Percentiles rank a stretch among this genome's conserved stretches.
Evolutionary conservation across 768 basidiomycete genomes (phyloP).

Genomic region (Candolleomyces efflorescens): DNA sequence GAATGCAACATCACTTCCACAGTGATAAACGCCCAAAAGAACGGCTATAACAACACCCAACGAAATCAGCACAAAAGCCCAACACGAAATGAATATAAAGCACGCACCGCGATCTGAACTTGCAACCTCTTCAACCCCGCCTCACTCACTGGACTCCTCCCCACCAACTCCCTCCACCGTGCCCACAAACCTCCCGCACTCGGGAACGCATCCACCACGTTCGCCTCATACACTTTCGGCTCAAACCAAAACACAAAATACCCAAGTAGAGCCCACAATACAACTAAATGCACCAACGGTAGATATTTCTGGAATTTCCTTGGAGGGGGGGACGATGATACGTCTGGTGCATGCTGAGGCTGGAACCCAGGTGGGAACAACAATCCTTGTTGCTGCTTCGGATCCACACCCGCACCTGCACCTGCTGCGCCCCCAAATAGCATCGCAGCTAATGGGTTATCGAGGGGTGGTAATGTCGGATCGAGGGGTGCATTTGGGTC

Average conservation of each 20-base stretch:
- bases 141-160: slow-evolving; percentile 25
- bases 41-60: slow-evolving; percentile 44
- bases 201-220: slow-evolving; percentile 20
- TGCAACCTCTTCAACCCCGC: slow-evolving; percentile 29
- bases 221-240: slow-evolving; percentile 44
- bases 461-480: slow-evolving; percentile 25
- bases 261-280: slow-evolving; percentile 60
- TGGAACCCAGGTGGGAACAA: no score
- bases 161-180: slow-evolving; percentile 59
- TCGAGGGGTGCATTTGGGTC: slow-evolving; percentile 21
- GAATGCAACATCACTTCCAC: slow-evolving; percentile 71
- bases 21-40: slow-evolving; percentile 81
- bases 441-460: slow-evolving; percentile 46
- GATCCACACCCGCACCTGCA: no score
- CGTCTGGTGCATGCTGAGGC: no score
- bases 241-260: slow-evolving; percentile 69
- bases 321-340: slow-evolving; percentile 17
- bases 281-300: slow-evolving; percentile 61
- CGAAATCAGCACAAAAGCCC: background rate
- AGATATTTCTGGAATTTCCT: slow-evolving; percentile 55
- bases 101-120: slow-evolving; percentile 57
- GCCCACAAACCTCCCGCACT: slow-evolving; percentile 38
- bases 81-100: background rate
- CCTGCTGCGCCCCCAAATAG: slow-evolving; percentile 24
- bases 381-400: no score